Conservation (phyloP, 2,329 filamentous ascomycete species). For the Thielaviopsis musarum region DNA sequence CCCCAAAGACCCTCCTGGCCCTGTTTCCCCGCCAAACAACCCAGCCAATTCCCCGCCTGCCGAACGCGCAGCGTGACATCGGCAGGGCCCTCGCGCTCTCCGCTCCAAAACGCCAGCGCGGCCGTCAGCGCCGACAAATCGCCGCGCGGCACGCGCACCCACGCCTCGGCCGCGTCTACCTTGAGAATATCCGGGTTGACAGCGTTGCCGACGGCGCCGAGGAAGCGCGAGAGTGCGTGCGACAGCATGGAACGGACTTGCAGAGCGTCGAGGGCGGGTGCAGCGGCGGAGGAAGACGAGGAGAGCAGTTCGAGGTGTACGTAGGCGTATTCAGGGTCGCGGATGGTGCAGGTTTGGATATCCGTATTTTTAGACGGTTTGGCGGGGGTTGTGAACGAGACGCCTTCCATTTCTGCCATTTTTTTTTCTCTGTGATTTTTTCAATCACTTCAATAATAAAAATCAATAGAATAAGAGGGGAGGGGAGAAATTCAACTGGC, state of each 20-base stretch:
- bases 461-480: not conserved
- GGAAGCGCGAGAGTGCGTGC: slow-evolving; percentile 47
- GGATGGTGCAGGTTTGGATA: slow-evolving; percentile 34
- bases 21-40: slow-evolving; percentile 35
- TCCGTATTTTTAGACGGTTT: slow-evolving; percentile 25
- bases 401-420: slow-evolving; percentile 11
- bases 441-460: no score
- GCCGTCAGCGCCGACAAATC: slow-evolving; percentile 45
- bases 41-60: slow-evolving; percentile 48
- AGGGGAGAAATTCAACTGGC: not conserved
- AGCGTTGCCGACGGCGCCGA: slow-evolving; percentile 50
- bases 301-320: slow-evolving; percentile 34
- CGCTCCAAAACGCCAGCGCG: slow-evolving; percentile 48
- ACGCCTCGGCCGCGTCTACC: slow-evolving; percentile 36
- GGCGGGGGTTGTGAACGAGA: slow-evolving; percentile 18
- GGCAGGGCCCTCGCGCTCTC: slow-evolving; percentile 24
- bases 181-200: slow-evolving; percentile 57
- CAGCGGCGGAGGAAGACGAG: slow-evolving; percentile 12
- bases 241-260: slow-evolving; percentile 47
- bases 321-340: slow-evolving; percentile 37
- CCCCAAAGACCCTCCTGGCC: slow-evolving; percentile 30
- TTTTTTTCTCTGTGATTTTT: not conserved
- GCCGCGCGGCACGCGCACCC: slow-evolving; percentile 46
- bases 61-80: slow-evolving; percentile 36
- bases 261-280: slow-evolving; percentile 36